phyloP scores from a whole-genome alignment of 1,139 yeast genomes.

The Geotrichum siamense region DNA sequence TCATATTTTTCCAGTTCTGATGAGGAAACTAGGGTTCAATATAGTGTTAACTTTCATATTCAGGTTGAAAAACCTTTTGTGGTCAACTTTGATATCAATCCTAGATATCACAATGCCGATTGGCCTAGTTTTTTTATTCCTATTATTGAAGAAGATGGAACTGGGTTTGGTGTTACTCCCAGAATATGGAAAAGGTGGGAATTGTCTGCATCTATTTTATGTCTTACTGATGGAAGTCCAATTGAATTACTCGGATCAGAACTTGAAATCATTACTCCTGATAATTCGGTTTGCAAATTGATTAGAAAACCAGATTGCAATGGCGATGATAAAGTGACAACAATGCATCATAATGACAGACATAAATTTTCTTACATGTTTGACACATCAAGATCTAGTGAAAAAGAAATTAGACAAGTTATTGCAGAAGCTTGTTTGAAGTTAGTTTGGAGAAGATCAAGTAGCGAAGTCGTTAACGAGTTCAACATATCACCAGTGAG shows the following conservation, averaged over 20 bases:
- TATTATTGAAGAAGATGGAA: slow-evolving; percentile 13
- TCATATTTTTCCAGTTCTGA: slow-evolving; percentile 26
- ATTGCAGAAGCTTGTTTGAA: slow-evolving; percentile 31
- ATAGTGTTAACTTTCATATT: slow-evolving; percentile 24
- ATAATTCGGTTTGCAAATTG: slow-evolving; percentile 21
- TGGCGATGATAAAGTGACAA: slow-evolving; percentile 10
- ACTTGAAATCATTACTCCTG: slow-evolving; percentile 19
- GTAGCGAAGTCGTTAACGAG: slow-evolving; percentile 22
- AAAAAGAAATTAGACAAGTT: slow-evolving; percentile 28
- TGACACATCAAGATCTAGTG: slow-evolving; percentile 25
- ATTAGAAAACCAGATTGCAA: slow-evolving; percentile 17
- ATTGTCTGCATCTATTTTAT: slow-evolving; percentile 13
- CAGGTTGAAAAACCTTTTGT: slow-evolving; percentile 32
- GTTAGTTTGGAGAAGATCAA: slow-evolving; percentile 29
- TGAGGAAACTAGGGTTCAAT: slow-evolving; percentile 26
- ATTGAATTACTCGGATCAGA: slow-evolving; percentile 24
- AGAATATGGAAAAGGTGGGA: slow-evolving; percentile 18
- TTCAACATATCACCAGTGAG: slow-evolving; percentile 29
- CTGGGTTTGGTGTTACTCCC: slow-evolving; percentile 16
- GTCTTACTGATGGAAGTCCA: slow-evolving; percentile 19
- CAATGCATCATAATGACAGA: slow-evolving; percentile 28
- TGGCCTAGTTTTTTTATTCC: slow-evolving; percentile 37
- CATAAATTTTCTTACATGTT: slow-evolving; percentile 24
- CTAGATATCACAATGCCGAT: slow-evolving; percentile 28
- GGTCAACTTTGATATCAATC: slow-evolving; percentile 31